A percentile compares a stretch with the other conserved stretches of the same genome.
Evolutionary conservation across 2,329 filamentous ascomycete species (phyloP).

Genomic region (Fusarium temperatum): DNA sequence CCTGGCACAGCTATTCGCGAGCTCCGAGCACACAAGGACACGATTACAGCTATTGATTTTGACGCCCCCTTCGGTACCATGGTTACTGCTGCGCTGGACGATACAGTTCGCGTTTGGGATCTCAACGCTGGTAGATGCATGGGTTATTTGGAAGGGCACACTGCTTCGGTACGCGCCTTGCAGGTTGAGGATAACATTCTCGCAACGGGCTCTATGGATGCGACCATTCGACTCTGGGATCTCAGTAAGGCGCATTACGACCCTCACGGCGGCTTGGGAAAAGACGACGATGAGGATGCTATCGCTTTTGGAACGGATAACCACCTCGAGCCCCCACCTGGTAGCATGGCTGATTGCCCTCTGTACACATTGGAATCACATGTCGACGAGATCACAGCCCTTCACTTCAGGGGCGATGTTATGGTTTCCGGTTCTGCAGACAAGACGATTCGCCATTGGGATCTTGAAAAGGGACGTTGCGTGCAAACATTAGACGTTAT

Average conservation of each 20-base stretch:
- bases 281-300: slow-evolving; percentile 70
- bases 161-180: slow-evolving; percentile 89
- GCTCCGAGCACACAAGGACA: slow-evolving; percentile 86
- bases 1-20: slow-evolving; percentile 89
- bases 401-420: slow-evolving; percentile 89
- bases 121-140: slow-evolving; percentile 92
- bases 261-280: slow-evolving; percentile 70
- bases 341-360: slow-evolving; percentile 88
- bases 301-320: slow-evolving; percentile 79
- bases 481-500: slow-evolving; percentile 97
- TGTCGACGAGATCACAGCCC: slow-evolving; percentile 91
- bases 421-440: slow-evolving; percentile 96
- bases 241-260: slow-evolving; percentile 87
- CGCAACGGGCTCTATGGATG: slow-evolving; percentile 93
- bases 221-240: slow-evolving; percentile 95
- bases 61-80: slow-evolving; percentile 97
- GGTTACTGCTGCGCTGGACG: slow-evolving; percentile 91
- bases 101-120: slow-evolving; percentile 96
- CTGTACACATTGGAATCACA: slow-evolving; percentile 91
- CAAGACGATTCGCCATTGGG: slow-evolving; percentile 98
- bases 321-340: slow-evolving; percentile 74
- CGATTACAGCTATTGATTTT: slow-evolving; percentile 91
- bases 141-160: slow-evolving; percentile 90
- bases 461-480: slow-evolving; percentile 95
- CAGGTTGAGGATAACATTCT: slow-evolving; percentile 97